Evolutionary conservation across 1,139 yeast species (phyloP), one percentile per base, ranked within the genome.

Genomic region (Arxiozyma heterogenica): DNA sequence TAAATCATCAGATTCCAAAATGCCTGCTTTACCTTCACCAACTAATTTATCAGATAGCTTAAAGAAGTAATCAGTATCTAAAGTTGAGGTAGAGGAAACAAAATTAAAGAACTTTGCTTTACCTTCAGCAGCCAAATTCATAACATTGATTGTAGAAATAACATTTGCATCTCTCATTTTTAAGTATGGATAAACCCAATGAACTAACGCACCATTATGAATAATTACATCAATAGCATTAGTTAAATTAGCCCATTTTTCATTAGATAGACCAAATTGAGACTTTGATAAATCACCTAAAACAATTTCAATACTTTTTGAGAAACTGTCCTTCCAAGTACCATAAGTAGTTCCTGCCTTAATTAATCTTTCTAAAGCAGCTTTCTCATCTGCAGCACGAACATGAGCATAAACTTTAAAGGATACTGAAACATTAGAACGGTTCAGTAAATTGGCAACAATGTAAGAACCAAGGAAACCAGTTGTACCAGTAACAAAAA

Each of bases 121-220:
- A 48, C 98, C 97, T 25, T 79, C 72, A 5, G 77, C 79, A 63
- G 95, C 88, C 66, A 94, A 72, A 64, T 83, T 84, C 80, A 94
- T 75, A 12, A 90, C 90, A 64, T 91, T 87, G 58, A 91, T 73
- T 0, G 98, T 86, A 51, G 96, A 84, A 58, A 91, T 73, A 42
- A 94, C 98, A 67, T 94, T 94, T 44, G 98, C 95, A 58, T 89
- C 96, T 64, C 98, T 82, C 62, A 94, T 76, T 63, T 86, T 88
- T 52, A 86, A 74, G 71, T 94, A 94, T 47, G 98, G 98, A 69
- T 87, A 93, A 3, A 91, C 96, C 99, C 99, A 94, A 71, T 94
- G 98, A 46, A 94, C 99, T 58, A 91, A 77, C 4, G 98, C 99
- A 73, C 98, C 98, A 65, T 94, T 94, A 71, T 94, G 99, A 58